These are phyloP conservation scores for Alternaria triticina DNA, from an alignment of 2,329 filamentous ascomycete species.

Conservation along the genomic window DNA sequence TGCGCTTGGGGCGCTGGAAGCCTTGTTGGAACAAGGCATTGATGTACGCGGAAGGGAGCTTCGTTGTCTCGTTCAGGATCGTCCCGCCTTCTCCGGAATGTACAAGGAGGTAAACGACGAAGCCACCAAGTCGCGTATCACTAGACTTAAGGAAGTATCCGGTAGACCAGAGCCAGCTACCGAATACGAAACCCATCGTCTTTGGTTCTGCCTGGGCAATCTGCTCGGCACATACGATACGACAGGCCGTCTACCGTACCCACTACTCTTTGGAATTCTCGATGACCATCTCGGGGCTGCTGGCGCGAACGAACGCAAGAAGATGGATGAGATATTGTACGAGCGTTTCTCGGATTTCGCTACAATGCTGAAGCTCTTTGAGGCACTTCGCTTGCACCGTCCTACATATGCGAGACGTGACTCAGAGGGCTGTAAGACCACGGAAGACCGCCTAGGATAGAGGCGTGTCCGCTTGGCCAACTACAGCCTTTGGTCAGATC, in stretches of 20 bases:
- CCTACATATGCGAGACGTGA: constrained; percentile 9
- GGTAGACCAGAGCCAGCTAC: too few species aligned
- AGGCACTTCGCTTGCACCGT: constrained; percentile 14
- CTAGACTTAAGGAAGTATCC: too few species aligned
- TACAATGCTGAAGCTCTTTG: constrained; percentile 14
- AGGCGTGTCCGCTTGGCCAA: neutral
- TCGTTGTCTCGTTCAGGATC: constrained; percentile 7
- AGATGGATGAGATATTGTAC: constrained; percentile 21
- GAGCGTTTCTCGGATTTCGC: constrained; percentile 20
- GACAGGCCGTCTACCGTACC: constrained; percentile 6
- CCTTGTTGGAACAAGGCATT: constrained; percentile 11
- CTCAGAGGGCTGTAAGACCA: neutral
- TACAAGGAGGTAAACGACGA: neutral
- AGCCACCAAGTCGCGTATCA: too few species aligned
- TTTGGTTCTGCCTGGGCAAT: constrained; percentile 18
- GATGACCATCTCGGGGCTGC: constrained; percentile 18
- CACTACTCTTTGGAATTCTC: constrained; percentile 18
- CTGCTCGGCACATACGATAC: constrained; percentile 14
- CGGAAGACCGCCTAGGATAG: constrained; percentile 15
- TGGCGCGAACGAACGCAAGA: constrained; percentile 3
- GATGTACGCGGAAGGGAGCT: constrained; percentile 7
- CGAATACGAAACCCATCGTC: constrained; percentile 1
- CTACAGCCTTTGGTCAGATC: neutral
- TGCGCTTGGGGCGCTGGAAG: constrained; percentile 14
- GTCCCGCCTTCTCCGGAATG: constrained; percentile 16